These are phyloP conservation scores for Mucor irregularis DNA, from an alignment of 371 early-diverging fungal genomes.

Conservation along the genomic window DNA sequence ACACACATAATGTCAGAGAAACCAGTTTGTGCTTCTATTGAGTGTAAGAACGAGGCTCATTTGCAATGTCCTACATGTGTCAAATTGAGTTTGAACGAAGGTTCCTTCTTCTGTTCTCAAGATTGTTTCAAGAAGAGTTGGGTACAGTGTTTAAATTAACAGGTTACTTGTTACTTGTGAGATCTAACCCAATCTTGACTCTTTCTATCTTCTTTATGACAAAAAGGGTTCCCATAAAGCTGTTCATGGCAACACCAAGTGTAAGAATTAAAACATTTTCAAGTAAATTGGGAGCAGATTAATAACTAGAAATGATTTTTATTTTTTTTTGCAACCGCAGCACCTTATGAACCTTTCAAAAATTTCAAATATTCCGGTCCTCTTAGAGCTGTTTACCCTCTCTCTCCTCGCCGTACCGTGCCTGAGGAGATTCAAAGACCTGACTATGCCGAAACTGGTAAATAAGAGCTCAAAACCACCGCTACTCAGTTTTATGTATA, in stretches of 20 bases:
- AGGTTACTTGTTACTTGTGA: too few species aligned
- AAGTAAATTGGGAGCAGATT: background rate
- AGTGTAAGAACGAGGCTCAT: constrained; percentile 75
- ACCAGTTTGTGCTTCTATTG: constrained; percentile 31
- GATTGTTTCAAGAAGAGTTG: constrained; percentile 88
- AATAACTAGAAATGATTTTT: background rate
- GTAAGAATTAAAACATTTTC: constrained; percentile 1
- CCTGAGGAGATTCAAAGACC: constrained; percentile 77
- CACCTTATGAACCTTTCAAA: constrained; percentile 81
- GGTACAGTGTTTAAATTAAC: constrained; percentile 32
- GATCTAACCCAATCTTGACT: background rate
- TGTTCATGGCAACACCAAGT: constrained; percentile 38
- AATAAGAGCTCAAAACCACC: too few species aligned
- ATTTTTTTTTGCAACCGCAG: constrained; percentile 12
- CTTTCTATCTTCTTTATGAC: background rate
- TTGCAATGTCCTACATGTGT: constrained; percentile 89
- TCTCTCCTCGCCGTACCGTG: constrained; percentile 74
- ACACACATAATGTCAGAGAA: constrained; percentile 15
- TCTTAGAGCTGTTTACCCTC: constrained; percentile 85
- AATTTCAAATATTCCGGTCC: constrained; percentile 78
- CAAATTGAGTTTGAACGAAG: constrained; percentile 64
- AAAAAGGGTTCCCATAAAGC: constrained; percentile 59
- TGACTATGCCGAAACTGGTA: constrained; percentile 78
- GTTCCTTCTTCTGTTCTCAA: constrained; percentile 85
- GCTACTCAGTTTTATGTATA: too few species aligned